A percentile compares a stretch with the other conserved stretches of the same genome.
Conservation (phyloP, 805 yeast species). For the Sungouiozyma intestinalis region DNA sequence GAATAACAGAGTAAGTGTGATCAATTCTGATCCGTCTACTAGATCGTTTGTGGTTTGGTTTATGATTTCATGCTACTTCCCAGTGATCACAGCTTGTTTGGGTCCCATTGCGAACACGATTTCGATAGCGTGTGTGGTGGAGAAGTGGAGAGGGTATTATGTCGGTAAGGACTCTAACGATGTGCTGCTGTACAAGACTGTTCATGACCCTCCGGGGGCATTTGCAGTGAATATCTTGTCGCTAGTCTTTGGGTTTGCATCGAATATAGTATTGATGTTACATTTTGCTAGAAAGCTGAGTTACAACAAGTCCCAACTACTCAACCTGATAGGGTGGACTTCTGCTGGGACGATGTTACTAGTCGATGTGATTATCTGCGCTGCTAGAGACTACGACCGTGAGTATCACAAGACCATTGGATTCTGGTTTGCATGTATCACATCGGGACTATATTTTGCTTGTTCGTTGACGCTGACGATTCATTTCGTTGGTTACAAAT, state of each 20-base stretch:
- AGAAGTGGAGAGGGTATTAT: constrained; percentile 46
- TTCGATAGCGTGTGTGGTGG: constrained; percentile 60
- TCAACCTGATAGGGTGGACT: constrained; percentile 57
- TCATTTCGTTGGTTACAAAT: constrained; percentile 53
- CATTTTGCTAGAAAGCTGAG: constrained; percentile 53
- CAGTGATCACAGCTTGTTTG: constrained; percentile 63
- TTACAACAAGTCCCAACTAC: constrained; percentile 50
- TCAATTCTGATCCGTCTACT: constrained; percentile 20
- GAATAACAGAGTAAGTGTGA: constrained; percentile 18
- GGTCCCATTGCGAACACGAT: constrained; percentile 73
- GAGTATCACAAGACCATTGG: constrained; percentile 41
- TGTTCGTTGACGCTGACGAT: constrained; percentile 43
- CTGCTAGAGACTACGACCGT: constrained; percentile 12
- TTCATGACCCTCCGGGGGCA: constrained; percentile 33
- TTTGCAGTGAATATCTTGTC: constrained; percentile 52
- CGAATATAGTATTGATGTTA: constrained; percentile 58
- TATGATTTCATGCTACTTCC: constrained; percentile 54
- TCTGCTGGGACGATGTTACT: constrained; percentile 46
- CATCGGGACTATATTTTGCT: constrained; percentile 48
- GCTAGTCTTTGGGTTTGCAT: constrained; percentile 51
- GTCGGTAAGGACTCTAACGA: constrained; percentile 3
- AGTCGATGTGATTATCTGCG: constrained; percentile 27
- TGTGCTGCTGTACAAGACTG: not conserved
- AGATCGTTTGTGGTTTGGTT: constrained; percentile 42
- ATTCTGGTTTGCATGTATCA: constrained; percentile 68